A percentile compares a stretch with the other conserved stretches of the same genome.
Evolutionary conservation across 306 rosid species (phyloP).

Genomic region (Malus fusca): DNA sequence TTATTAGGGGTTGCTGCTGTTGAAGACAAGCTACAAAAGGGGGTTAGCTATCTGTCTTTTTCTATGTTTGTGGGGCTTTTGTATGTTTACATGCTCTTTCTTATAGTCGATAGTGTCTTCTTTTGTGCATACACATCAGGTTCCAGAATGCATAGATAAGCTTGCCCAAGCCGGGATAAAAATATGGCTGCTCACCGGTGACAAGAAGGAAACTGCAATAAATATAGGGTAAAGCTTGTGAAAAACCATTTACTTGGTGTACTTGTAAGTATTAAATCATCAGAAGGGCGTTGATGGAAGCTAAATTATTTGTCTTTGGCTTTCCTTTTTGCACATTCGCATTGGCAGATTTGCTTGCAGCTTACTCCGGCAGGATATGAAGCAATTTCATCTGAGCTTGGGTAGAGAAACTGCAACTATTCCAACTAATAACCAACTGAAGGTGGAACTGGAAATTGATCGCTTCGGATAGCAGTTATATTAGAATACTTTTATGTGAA

Average conservation of each 20-base stretch:
- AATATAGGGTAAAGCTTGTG: slow-evolving; percentile 24
- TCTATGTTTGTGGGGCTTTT: background rate
- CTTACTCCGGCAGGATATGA: slow-evolving; percentile 26
- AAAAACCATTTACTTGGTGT: background rate
- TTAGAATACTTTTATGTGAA: background rate
- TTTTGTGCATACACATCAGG: slow-evolving; percentile 10
- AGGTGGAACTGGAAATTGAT: slow-evolving; percentile 18
- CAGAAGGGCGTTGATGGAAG: background rate
- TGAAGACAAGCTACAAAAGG: slow-evolving; percentile 33
- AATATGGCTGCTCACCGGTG: slow-evolving; percentile 34
- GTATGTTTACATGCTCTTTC: background rate
- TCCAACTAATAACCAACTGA: background rate
- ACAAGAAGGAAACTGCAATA: slow-evolving; percentile 37
- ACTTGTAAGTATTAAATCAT: background rate
- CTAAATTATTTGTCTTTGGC: background rate
- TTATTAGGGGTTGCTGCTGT: slow-evolving; percentile 25
- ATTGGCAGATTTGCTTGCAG: slow-evolving; percentile 27
- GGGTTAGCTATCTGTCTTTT: slow-evolving; percentile 7
- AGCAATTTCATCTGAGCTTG: slow-evolving; percentile 18
- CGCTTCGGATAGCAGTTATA: background rate
- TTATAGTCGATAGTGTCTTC: background rate
- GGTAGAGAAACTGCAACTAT: slow-evolving; percentile 1
- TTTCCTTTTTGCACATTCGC: background rate
- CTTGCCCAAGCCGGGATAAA: slow-evolving; percentile 30
- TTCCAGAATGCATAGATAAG: slow-evolving; percentile 31